Conservation (phyloP, 352 stramenopile species). For the Pythium plurisporium region DNA sequence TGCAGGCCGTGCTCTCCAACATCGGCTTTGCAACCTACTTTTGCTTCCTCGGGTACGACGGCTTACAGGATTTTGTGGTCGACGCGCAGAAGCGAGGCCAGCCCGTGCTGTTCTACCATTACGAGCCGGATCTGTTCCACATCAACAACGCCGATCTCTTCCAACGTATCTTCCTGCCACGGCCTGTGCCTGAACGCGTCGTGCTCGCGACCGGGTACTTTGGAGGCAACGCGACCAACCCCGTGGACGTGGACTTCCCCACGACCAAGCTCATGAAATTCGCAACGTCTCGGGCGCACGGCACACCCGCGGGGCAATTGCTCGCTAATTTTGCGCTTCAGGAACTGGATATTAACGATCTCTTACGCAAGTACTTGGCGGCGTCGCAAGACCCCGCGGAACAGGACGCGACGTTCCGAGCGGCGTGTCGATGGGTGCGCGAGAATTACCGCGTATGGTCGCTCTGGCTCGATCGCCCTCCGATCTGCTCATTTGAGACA, state of each 20-base stretch:
- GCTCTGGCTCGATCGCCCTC: conserved; percentile 20
- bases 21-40: conserved; percentile 36
- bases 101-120: conserved; percentile 44
- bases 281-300: conserved; percentile 12
- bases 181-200: conserved; percentile 10
- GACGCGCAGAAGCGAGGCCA: conserved; percentile 11
- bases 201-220: conserved; percentile 18
- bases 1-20: conserved; percentile 35
- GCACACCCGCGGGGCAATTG: conserved; percentile 6
- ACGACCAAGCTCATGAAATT: conserved; percentile 28
- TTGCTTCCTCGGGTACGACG: conserved; percentile 28
- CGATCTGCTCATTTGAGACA: conserved; percentile 17
- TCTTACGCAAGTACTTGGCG: conserved; percentile 6
- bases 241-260: conserved; percentile 36
- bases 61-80: conserved; percentile 9
- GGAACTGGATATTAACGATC: conserved; percentile 30
- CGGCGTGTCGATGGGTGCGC: conserved; percentile 30
- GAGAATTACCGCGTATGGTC: conserved; percentile 26
- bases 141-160: conserved; percentile 27
- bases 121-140: conserved; percentile 43
- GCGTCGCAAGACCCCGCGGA: neutral
- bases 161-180: conserved; percentile 36
- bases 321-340: conserved; percentile 26
- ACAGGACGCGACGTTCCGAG: conserved; percentile 26
- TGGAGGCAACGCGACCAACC: conserved; percentile 32